These are phyloP conservation scores for Amanita jacksonii DNA, from an alignment of 768 basidiomycete genomes.

Conservation along the genomic window DNA sequence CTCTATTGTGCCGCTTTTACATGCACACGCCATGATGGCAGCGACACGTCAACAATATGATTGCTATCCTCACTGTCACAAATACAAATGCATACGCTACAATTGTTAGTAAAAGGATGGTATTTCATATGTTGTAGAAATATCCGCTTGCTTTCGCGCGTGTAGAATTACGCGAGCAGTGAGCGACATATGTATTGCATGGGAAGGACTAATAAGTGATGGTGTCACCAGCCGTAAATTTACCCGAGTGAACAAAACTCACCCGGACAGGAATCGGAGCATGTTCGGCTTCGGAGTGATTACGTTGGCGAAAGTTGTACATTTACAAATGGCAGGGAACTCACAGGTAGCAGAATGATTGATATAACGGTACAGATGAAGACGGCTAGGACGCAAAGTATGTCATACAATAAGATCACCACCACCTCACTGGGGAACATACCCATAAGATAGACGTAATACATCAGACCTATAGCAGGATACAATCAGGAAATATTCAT, in stretches of 20 bases:
- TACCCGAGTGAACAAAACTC: not conserved
- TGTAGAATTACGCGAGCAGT: constrained; percentile 6
- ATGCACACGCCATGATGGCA: not conserved
- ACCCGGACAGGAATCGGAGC: constrained; percentile 5
- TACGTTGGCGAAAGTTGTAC: not conserved
- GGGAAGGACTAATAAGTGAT: not conserved
- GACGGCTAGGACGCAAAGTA: not conserved
- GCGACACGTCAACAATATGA: too few species aligned
- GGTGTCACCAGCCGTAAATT: not conserved
- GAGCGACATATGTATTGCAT: constrained; percentile 3
- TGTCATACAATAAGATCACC: not conserved
- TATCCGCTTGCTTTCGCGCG: constrained; percentile 5
- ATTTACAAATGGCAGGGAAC: not conserved
- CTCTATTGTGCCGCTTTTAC: not conserved
- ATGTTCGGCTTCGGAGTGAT: not conserved
- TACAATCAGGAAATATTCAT: not conserved
- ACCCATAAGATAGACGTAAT: constrained; percentile 8
- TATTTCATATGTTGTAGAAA: not conserved
- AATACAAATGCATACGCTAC: too few species aligned
- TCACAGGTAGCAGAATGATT: constrained; percentile 4
- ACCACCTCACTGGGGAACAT: not conserved
- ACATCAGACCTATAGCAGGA: constrained; percentile 1
- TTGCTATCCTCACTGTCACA: too few species aligned
- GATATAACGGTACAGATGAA: not conserved
- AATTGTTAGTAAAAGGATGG: not conserved